phyloP scores from a whole-genome alignment of 1,284 basidiomycete genomes.

The Ustilago bromivora region DNA sequence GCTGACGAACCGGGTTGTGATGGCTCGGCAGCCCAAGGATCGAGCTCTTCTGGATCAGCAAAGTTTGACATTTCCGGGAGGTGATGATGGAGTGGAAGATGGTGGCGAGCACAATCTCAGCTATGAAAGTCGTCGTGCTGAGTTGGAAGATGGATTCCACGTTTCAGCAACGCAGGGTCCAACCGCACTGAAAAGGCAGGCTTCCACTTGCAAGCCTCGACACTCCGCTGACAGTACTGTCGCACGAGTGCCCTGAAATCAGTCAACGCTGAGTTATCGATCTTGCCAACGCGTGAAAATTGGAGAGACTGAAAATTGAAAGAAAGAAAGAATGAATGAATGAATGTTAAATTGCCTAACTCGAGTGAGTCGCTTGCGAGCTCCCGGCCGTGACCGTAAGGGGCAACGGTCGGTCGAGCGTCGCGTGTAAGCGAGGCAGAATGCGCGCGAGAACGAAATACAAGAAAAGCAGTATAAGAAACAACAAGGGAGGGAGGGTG shows the following conservation, averaged over 20 bases:
- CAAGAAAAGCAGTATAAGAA: no score
- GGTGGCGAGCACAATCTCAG: not conserved
- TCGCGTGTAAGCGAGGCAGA: no score
- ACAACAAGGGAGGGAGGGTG: no score
- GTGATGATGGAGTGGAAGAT: not conserved
- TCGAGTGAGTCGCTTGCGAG: no score
- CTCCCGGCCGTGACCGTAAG: no score
- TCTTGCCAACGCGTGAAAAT: no score
- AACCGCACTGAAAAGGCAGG: not conserved
- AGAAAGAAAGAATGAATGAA: no score
- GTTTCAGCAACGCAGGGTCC: slow-evolving; percentile 12
- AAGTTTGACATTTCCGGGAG: slow-evolving; percentile 18
- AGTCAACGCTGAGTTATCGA: not conserved
- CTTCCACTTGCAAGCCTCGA: not conserved
- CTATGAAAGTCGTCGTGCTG: not conserved
- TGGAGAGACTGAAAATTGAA: no score
- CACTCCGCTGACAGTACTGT: not conserved
- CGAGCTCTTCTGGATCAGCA: slow-evolving; percentile 21
- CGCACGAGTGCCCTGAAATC: slow-evolving; percentile 11
- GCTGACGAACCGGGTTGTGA: slow-evolving; percentile 22
- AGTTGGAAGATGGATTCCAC: slow-evolving; percentile 18
- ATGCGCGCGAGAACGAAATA: no score
- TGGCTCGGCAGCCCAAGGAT: slow-evolving; percentile 20
- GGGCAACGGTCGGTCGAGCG: no score
- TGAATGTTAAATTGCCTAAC: no score